Base-by-base conservation (phyloP, 2,329 filamentous ascomycete genomes). In the Trichoderma citrinoviride region DNA sequence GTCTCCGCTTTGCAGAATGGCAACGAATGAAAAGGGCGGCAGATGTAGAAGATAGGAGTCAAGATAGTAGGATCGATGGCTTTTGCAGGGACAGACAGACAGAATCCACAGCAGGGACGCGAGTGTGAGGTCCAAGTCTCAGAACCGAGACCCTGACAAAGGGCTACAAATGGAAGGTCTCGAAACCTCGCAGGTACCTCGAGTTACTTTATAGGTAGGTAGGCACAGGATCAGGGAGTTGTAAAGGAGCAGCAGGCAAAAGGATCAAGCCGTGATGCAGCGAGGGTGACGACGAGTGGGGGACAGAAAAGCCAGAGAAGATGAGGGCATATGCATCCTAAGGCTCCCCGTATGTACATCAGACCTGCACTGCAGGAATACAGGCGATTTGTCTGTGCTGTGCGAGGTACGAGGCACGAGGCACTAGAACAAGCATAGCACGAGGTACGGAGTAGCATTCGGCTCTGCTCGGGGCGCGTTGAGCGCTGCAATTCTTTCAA, bases 401-500 rank as follows among this genome's bases (percentile, higher is more conserved):
- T 65, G 57, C 58, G 49, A 58, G 64, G 49, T 55, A 47, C 37
- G 23, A 50, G 33, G 33, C 23, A 27, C 50, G 17, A 6, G 5
- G 52, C 23, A n/a, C n/a, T 12, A 40, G 40, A 6, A 43, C 40
- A 7, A 37, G 33, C 33, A 37, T 37, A 37, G 33, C 33, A 37
- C 33, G 33, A 37, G 33, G 33, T 37, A 37, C 19, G 44, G 44
- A 47, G 19, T 23, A 47, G 44, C 44, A 47, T 23, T 27, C 10
- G 29, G 49, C 60, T 57, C 54, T 23, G 54, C 67, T 41, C 41
- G n/a, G 43, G 62, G 53, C 66, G 63, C 66, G 68, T 66, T 70
- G 67, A 37, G 71, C 72, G 71, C 69, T 63, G 56, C 40, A 65
- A 65, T 65, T 74, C 70, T 73, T 75, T 77, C 75, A 75, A 76